phyloP scores from a whole-genome alignment of 495 filamentous ascomycete species.

The Xanthoparmelia taractica region DNA sequence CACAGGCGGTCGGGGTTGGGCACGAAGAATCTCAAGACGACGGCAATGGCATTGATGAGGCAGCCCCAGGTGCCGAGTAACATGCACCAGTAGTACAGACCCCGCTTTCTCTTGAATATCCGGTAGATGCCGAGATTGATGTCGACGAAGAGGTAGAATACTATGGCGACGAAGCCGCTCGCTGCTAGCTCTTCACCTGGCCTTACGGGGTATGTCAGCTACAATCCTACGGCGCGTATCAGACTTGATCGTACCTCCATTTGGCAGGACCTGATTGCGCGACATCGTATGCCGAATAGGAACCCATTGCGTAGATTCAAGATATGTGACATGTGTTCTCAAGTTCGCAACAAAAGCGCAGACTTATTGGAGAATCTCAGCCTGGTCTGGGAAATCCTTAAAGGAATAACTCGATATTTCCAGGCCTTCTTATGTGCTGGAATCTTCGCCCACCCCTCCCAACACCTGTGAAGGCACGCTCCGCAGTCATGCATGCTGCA shows the following conservation, averaged over 20 bases:
- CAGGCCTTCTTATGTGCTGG: too few species aligned
- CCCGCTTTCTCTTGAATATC: conserved; percentile 34
- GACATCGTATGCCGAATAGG: conserved; percentile 15
- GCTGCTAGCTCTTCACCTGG: conserved; percentile 18
- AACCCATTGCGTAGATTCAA: conserved; percentile 1
- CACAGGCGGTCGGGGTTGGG: conserved; percentile 30
- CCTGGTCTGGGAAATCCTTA: too few species aligned
- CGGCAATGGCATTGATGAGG: conserved; percentile 26
- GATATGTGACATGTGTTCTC: background rate
- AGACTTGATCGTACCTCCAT: conserved; percentile 11
- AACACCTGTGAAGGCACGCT: too few species aligned
- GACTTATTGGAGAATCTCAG: background rate
- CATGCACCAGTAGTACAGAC: conserved; percentile 44
- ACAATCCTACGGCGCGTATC: background rate
- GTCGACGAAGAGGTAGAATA: conserved; percentile 36
- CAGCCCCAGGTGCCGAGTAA: conserved; percentile 29
- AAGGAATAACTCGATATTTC: too few species aligned
- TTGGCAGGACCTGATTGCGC: conserved; percentile 6
- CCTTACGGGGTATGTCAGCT: background rate
- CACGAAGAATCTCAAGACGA: conserved; percentile 31
- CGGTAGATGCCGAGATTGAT: conserved; percentile 35
- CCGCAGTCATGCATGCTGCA: too few species aligned
- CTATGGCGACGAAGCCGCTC: conserved; percentile 31
- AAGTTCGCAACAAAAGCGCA: background rate
- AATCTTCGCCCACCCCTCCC: too few species aligned